A percentile compares a stretch with the other conserved stretches of the same genome.
These are phyloP conservation scores for Pseudonitzschia delicatissima DNA, from an alignment of 108 stramenopile genomes.

Conservation along the genomic window DNA sequence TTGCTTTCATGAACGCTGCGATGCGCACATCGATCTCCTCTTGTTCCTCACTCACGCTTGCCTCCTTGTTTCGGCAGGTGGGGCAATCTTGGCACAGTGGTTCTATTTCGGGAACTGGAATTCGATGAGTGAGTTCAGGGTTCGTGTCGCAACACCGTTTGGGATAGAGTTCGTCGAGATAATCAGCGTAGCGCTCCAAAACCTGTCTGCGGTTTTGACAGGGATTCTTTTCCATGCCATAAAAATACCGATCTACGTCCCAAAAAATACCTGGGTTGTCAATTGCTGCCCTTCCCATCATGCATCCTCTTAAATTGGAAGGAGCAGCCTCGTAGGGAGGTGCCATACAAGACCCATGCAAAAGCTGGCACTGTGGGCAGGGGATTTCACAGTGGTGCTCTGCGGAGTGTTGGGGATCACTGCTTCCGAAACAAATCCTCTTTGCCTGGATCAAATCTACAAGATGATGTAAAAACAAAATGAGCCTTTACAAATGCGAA, in stretches of 20 bases:
- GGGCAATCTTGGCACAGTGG: conserved; percentile 23
- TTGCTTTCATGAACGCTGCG: background rate
- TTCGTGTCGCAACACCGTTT: conserved; percentile 65
- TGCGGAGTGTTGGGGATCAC: conserved; percentile 3
- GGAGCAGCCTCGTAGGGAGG: conserved; percentile 43
- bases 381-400: conserved; percentile 36
- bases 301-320: conserved; percentile 58
- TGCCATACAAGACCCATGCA: conserved; percentile 59
- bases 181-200: conserved; percentile 54
- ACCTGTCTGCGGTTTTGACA: conserved; percentile 64
- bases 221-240: conserved; percentile 59
- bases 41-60: background rate
- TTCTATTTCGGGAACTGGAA: conserved; percentile 25
- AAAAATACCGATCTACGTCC: conserved; percentile 75
- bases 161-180: conserved; percentile 65
- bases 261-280: conserved; percentile 65
- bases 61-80: conserved; percentile 16
- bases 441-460: conserved; percentile 44
- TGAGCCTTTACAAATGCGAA: background rate
- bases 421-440: conserved; percentile 43
- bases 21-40: background rate
- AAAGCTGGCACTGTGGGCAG: conserved; percentile 42
- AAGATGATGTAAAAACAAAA: background rate
- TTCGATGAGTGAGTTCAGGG: conserved; percentile 22
- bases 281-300: conserved; percentile 72